Conservation (phyloP, 768 basidiomycete genomes). For the Suillus paluster region DNA sequence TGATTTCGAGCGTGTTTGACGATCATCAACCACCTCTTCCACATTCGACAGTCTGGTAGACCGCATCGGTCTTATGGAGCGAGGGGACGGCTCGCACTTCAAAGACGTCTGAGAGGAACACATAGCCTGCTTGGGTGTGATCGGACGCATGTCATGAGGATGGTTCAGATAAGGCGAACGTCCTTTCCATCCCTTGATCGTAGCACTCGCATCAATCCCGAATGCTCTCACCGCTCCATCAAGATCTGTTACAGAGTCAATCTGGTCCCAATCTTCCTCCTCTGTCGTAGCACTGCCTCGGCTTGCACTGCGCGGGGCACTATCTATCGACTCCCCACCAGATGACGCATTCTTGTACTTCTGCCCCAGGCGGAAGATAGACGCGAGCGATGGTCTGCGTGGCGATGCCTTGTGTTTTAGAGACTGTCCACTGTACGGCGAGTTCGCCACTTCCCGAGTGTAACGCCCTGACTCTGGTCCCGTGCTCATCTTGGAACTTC, state of each 20-base stretch:
- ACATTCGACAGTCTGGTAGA: slow-evolving; percentile 71
- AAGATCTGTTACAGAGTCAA: slow-evolving; percentile 70
- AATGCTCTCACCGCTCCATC: slow-evolving; percentile 45
- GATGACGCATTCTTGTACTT: slow-evolving; percentile 43
- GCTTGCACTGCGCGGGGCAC: slow-evolving; percentile 35
- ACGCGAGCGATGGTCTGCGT: slow-evolving; percentile 81
- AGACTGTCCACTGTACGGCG: slow-evolving; percentile 50
- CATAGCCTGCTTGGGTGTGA: slow-evolving; percentile 50
- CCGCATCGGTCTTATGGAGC: slow-evolving; percentile 40
- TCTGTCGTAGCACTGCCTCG: slow-evolving; percentile 37
- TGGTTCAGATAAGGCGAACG: slow-evolving; percentile 51
- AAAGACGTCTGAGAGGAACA: slow-evolving; percentile 54
- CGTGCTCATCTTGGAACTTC: slow-evolving; percentile 56
- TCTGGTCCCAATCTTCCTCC: slow-evolving; percentile 82
- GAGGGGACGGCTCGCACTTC: slow-evolving; percentile 36
- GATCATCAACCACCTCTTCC: slow-evolving; percentile 55
- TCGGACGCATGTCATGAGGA: slow-evolving; percentile 31
- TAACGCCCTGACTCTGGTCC: slow-evolving; percentile 56
- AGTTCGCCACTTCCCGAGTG: slow-evolving; percentile 40
- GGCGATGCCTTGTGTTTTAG: slow-evolving; percentile 60
- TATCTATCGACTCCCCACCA: slow-evolving; percentile 31
- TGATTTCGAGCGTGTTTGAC: slow-evolving; percentile 10
- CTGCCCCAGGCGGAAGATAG: slow-evolving; percentile 77
- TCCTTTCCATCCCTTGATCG: slow-evolving; percentile 46
- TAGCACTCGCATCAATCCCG: slow-evolving; percentile 40